phyloP scores from a whole-genome alignment of 2,329 filamentous ascomycete species.

The Claviceps humidiphila region DNA sequence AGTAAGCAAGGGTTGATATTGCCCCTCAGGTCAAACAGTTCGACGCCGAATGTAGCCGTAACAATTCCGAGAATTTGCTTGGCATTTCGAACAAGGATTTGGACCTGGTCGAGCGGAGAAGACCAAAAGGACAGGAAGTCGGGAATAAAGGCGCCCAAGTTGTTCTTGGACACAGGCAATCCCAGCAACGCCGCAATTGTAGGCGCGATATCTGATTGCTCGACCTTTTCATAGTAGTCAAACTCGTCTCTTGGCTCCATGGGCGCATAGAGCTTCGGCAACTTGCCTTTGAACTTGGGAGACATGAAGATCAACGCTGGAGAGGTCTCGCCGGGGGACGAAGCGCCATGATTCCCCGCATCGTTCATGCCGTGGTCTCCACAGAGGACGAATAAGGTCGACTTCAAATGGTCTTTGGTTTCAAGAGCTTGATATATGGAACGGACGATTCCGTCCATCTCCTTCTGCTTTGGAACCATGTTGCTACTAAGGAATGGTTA shows the following conservation, averaged over 20 bases:
- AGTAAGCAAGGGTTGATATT: conserved; percentile 23
- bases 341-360: conserved; percentile 91
- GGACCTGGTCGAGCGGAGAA: conserved; percentile 37
- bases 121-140: conserved; percentile 69
- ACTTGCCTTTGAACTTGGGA: conserved; percentile 57
- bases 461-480: conserved; percentile 83
- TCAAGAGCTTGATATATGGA: conserved; percentile 67
- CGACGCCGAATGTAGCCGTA: conserved; percentile 51
- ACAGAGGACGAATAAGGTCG: conserved; percentile 71
- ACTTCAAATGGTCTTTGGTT: conserved; percentile 53
- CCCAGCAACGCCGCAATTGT: conserved; percentile 78
- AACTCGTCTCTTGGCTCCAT: conserved; percentile 53
- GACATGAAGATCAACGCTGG: conserved; percentile 85
- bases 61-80: conserved; percentile 69
- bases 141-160: conserved; percentile 71
- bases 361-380: conserved; percentile 99
- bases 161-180: conserved; percentile 81
- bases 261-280: conserved; percentile 34
- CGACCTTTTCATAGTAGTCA: conserved; percentile 70
- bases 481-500: conserved; percentile 45
- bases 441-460: conserved; percentile 80
- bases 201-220: conserved; percentile 88
- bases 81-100: conserved; percentile 66
- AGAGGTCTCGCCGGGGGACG: conserved; percentile 85
- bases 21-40: conserved; percentile 25